A percentile compares a stretch with the other conserved stretches of the same genome.
These are phyloP conservation scores for Phaeosphaeriaceae sp. DNA, from an alignment of 2,329 filamentous ascomycete genomes.

Conservation along the genomic window DNA sequence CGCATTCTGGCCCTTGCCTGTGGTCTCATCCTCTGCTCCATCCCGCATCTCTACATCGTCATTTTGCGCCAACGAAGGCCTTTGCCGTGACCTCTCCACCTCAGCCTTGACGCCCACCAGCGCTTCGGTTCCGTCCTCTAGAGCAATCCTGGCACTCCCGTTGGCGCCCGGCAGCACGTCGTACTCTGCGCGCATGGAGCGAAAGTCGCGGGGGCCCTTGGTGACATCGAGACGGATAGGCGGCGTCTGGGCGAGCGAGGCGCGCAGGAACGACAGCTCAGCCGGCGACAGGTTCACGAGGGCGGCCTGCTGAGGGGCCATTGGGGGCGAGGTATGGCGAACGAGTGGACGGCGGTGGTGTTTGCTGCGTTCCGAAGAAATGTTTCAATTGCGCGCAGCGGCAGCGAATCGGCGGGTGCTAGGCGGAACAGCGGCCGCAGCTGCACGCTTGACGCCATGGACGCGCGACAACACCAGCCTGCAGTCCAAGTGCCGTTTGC, in stretches of 20 bases:
- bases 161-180: conserved; percentile 89
- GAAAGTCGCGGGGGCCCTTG: conserved; percentile 76
- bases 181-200: conserved; percentile 87
- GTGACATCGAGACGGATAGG: conserved; percentile 82
- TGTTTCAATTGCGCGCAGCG: conserved; percentile 18
- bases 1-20: conserved; percentile 61
- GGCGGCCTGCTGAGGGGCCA: conserved; percentile 51
- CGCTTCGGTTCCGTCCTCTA: conserved; percentile 93
- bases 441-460: conserved; percentile 20
- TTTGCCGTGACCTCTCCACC: conserved; percentile 73
- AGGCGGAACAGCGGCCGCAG: conserved; percentile 9
- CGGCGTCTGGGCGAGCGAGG: conserved; percentile 78
- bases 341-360: conserved; percentile 5
- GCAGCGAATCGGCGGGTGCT: conserved; percentile 30
- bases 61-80: conserved; percentile 27
- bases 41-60: conserved; percentile 52
- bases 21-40: conserved; percentile 31
- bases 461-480: conserved; percentile 32
- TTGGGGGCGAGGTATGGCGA: conserved; percentile 19
- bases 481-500: conserved; percentile 30
- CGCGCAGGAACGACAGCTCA: conserved; percentile 94
- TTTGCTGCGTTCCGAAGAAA: conserved; percentile 7
- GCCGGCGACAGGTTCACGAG: conserved; percentile 85
- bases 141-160: conserved; percentile 90
- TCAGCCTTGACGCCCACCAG: conserved; percentile 96